Conservation (phyloP, 164 flowering plant species). For the Stephania japonica region DNA sequence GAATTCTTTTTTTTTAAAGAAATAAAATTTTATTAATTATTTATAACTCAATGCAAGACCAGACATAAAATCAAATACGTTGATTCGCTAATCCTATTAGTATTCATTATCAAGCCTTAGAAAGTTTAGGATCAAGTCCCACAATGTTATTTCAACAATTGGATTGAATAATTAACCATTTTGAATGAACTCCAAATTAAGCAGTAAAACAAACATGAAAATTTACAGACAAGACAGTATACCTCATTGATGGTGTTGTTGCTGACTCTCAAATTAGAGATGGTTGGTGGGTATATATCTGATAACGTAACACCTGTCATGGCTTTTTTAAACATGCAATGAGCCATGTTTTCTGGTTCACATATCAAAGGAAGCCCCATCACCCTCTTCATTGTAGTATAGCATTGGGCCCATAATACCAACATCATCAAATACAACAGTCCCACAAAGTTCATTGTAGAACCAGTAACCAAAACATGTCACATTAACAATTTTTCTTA, state of each 20-base stretch:
- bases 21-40: too few species aligned
- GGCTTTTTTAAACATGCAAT: background rate
- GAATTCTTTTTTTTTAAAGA: too few species aligned
- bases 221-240: background rate
- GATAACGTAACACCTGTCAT: background rate
- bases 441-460: background rate
- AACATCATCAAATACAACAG: background rate
- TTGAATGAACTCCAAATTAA: background rate
- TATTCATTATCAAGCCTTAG: background rate
- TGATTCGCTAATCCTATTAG: too few species aligned
- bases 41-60: too few species aligned
- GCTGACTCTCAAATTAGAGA: background rate
- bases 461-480: background rate
- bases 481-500: background rate
- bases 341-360: constrained; percentile 2
- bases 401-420: background rate
- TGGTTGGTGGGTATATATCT: background rate
- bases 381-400: background rate
- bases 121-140: background rate
- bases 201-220: background rate
- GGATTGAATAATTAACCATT: background rate
- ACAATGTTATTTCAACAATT: background rate
- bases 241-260: background rate
- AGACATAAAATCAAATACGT: too few species aligned
- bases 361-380: background rate